phyloP scores from a whole-genome alignment of 2,329 filamentous ascomycete species.

The Xylaria sp. region DNA sequence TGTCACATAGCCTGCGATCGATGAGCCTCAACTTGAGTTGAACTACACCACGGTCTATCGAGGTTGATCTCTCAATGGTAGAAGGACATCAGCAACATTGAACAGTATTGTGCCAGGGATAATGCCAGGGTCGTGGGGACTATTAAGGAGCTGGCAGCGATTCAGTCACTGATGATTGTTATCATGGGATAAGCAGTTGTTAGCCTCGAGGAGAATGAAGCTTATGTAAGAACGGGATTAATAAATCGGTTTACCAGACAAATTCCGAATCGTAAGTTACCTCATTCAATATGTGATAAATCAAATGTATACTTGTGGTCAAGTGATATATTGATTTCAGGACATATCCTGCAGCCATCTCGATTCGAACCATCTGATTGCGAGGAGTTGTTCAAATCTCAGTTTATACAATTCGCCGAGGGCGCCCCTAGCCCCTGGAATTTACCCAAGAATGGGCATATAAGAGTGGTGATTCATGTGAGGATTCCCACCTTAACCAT shows the following conservation, averaged over 20 bases:
- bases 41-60: neutral
- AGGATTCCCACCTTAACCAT: slow-evolving; percentile 21
- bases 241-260: neutral
- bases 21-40: neutral
- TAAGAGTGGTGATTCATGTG: slow-evolving; percentile 33
- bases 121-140: neutral
- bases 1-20: neutral
- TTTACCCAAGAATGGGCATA: neutral
- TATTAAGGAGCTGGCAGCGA: neutral
- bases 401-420: neutral
- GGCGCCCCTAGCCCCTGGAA: neutral
- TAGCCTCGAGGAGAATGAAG: neutral
- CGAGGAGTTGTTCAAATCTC: neutral
- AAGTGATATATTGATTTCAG: neutral
- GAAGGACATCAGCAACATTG: neutral
- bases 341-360: neutral
- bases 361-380: neutral
- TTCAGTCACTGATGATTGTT: neutral
- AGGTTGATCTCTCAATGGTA: neutral
- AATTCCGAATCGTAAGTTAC: neutral
- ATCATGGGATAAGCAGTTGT: neutral
- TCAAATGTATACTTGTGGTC: neutral
- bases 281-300: neutral
- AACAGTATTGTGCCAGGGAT: neutral
- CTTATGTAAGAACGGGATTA: neutral